Evolutionary conservation across 345 rosid species (phyloP).

Genomic region (Chamaenerion angustifolium): DNA sequence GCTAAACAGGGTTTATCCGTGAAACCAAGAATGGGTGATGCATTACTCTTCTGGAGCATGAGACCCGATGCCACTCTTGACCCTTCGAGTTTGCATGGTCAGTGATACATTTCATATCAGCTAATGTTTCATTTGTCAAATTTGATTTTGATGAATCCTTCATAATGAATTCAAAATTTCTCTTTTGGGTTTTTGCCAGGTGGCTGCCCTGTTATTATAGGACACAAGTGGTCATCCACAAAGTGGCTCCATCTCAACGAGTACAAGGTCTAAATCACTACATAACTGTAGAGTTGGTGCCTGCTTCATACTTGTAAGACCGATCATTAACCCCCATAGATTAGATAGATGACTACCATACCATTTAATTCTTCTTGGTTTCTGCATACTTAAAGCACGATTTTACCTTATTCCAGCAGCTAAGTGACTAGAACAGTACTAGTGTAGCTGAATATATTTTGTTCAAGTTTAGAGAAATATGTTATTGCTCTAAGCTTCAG

Average conservation of each 20-base stretch:
- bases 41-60: slow-evolving; percentile 87
- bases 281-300: no score
- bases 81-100: slow-evolving; percentile 84
- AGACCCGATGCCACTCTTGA: slow-evolving; percentile 79
- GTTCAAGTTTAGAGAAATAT: no score
- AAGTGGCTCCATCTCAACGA: slow-evolving; percentile 85
- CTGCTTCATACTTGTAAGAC: no score
- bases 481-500: no score
- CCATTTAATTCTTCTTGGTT: no score
- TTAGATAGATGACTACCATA: no score
- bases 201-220: slow-evolving; percentile 81
- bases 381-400: no score
- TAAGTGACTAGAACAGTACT: no score
- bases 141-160: neutral
- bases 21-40: slow-evolving; percentile 81
- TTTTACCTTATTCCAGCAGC: no score
- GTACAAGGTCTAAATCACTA: slow-evolving; percentile 28
- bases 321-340: no score
- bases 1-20: slow-evolving; percentile 60
- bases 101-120: slow-evolving; percentile 6
- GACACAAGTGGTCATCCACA: slow-evolving; percentile 90
- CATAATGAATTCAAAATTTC: neutral
- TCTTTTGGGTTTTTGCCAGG: slow-evolving; percentile 19
- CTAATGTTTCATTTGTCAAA: neutral
- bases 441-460: no score